These are phyloP conservation scores for Fusarium torreyae DNA, from an alignment of 2,329 filamentous ascomycete species.

Conservation along the genomic window DNA sequence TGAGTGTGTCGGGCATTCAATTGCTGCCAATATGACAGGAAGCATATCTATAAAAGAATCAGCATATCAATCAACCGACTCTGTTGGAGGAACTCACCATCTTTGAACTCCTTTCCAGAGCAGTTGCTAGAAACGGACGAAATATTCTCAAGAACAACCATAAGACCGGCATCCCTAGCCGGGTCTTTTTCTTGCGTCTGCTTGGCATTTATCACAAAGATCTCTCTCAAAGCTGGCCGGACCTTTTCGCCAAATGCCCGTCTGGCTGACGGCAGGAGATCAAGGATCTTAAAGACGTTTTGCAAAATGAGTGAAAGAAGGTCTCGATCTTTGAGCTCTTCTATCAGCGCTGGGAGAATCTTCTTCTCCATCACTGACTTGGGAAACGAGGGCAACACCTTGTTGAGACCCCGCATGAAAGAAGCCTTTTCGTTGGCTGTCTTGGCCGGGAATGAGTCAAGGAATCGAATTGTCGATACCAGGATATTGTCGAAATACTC, in stretches of 20 bases:
- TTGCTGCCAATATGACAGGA: constrained; percentile 84
- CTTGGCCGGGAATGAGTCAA: constrained; percentile 92
- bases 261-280: constrained; percentile 81
- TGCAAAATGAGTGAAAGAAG: constrained; percentile 87
- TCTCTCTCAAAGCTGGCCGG: constrained; percentile 85
- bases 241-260: constrained; percentile 88
- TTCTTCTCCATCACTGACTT: constrained; percentile 96
- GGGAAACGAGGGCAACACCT: constrained; percentile 92
- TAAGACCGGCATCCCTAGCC: constrained; percentile 88
- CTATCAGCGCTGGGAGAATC: constrained; percentile 87
- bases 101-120: constrained; percentile 93
- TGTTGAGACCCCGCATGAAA: constrained; percentile 89
- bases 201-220: constrained; percentile 78
- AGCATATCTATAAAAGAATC: constrained; percentile 76
- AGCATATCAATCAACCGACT: neutral
- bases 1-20: constrained; percentile 91
- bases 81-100: constrained; percentile 70
- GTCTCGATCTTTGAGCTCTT: constrained; percentile 94
- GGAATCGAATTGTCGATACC: constrained; percentile 94
- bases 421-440: constrained; percentile 90
- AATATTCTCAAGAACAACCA: constrained; percentile 91
- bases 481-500: constrained; percentile 98
- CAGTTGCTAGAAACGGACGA: constrained; percentile 83
- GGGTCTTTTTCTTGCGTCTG: constrained; percentile 80
- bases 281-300: constrained; percentile 92